phyloP scores from a whole-genome alignment of 495 filamentous ascomycete genomes.

The Trichoderma erinaceum region DNA sequence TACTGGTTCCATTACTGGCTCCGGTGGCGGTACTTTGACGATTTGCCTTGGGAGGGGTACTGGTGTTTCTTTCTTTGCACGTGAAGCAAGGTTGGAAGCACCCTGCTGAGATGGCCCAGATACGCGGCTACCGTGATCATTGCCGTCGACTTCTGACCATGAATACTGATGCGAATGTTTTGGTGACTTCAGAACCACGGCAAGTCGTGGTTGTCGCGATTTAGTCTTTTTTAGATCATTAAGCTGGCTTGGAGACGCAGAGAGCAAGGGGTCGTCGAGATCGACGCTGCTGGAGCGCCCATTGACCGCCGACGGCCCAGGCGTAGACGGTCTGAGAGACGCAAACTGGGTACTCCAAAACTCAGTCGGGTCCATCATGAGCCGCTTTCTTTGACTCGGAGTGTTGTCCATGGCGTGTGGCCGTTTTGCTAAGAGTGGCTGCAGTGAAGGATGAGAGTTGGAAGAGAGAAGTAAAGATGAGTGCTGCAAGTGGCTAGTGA shows the following conservation, averaged over 20 bases:
- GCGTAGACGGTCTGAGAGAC: neutral
- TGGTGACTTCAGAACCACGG: neutral
- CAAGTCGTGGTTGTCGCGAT: neutral
- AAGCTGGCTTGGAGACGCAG: neutral
- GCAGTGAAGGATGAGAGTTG: neutral
- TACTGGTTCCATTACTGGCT: neutral
- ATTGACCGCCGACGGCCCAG: neutral
- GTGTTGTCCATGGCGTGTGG: neutral
- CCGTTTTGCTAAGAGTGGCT: neutral
- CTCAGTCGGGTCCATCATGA: slow-evolving; percentile 2
- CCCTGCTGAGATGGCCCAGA: neutral
- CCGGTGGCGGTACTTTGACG: neutral
- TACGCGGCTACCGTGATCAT: neutral
- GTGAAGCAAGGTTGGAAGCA: neutral
- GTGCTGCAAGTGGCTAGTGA: too few species aligned
- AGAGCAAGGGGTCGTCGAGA: neutral
- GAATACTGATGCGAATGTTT: neutral
- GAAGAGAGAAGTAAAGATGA: too few species aligned
- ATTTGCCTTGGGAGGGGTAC: neutral
- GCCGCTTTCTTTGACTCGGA: neutral
- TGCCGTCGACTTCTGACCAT: neutral
- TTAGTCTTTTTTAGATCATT: neutral
- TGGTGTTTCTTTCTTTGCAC: slow-evolving; percentile 11
- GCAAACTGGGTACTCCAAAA: neutral
- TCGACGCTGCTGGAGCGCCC: neutral